Evolutionary conservation across 1,139 yeast genomes (phyloP).

Genomic region (Kazachstania sp.): DNA sequence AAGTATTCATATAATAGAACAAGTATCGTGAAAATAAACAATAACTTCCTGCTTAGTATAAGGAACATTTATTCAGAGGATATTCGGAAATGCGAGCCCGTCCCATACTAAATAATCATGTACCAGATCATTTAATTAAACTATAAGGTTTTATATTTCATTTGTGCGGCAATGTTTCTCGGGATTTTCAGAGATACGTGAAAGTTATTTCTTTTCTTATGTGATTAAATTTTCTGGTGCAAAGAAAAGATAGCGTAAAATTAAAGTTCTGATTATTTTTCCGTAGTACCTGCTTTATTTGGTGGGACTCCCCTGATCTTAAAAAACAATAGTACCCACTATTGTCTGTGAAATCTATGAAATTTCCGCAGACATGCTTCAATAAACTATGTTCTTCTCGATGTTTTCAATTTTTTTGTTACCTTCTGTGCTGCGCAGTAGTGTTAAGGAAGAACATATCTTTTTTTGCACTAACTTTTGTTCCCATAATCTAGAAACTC

Average conservation of each 20-base stretch:
- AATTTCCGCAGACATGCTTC: background rate
- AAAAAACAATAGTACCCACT: background rate
- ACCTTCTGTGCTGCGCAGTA: background rate
- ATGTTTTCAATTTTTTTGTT: background rate
- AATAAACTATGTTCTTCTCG: background rate
- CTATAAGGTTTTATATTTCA: background rate
- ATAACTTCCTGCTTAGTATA: no score
- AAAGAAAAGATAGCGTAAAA: background rate
- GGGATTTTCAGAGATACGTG: background rate
- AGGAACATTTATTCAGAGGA: no score
- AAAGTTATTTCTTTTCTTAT: background rate
- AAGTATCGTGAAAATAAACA: no score
- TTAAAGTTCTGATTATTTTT: background rate
- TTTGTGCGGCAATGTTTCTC: background rate
- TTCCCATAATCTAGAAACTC: background rate
- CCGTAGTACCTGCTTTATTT: conserved; percentile 2
- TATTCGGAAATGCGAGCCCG: no score
- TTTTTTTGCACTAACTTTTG: background rate
- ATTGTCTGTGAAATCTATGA: background rate
- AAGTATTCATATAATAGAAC: no score
- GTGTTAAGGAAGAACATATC: background rate
- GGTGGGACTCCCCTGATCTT: conserved; percentile 2
- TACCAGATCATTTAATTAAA: background rate
- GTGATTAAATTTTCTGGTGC: background rate
- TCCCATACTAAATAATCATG: background rate